Percentiles rank a stretch among this genome's conserved stretches.
These are phyloP conservation scores for Heterobasidion parviporum DNA, from an alignment of 1,284 basidiomycete genomes.

Conservation along the genomic window DNA sequence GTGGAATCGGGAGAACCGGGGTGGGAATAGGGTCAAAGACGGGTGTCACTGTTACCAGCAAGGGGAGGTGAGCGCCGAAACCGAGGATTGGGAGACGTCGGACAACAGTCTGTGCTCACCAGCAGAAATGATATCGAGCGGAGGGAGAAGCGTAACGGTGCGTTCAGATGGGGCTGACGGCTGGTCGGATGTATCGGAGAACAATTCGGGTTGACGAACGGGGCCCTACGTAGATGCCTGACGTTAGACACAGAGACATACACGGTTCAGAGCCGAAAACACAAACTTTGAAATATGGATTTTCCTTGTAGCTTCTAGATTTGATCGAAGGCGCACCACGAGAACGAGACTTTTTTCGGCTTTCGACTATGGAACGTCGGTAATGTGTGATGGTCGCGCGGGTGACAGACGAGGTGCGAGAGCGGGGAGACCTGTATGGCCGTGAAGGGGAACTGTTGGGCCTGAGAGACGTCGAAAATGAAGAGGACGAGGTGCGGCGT, in stretches of 20 bases:
- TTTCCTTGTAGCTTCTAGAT: constrained; percentile 8
- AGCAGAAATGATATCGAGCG: constrained; percentile 12
- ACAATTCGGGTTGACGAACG: background rate
- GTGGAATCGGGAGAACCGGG: constrained; percentile 3
- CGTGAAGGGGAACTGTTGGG: constrained; percentile 1
- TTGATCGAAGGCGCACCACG: constrained; percentile 6
- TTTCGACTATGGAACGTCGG: constrained; percentile 19
- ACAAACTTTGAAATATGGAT: constrained; percentile 3
- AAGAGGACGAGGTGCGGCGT: constrained; percentile 5
- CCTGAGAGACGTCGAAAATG: constrained; percentile 1
- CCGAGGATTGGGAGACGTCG: background rate
- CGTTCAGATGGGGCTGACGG: constrained; percentile 3
- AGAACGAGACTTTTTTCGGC: constrained; percentile 13
- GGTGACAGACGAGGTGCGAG: constrained; percentile 19
- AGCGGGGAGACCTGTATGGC: constrained; percentile 7
- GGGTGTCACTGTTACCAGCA: constrained; percentile 5
- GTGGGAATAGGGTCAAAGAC: constrained; percentile 7
- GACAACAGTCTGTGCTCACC: constrained; percentile 4
- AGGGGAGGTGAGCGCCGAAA: constrained; percentile 1
- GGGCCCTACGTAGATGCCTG: background rate
- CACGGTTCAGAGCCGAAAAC: background rate
- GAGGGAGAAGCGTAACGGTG: constrained; percentile 10
- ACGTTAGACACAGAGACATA: background rate
- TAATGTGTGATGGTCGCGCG: constrained; percentile 23
- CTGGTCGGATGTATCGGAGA: constrained; percentile 2